Base-by-base conservation (phyloP, 257 asterid species). In the Solanum tarijense region DNA sequence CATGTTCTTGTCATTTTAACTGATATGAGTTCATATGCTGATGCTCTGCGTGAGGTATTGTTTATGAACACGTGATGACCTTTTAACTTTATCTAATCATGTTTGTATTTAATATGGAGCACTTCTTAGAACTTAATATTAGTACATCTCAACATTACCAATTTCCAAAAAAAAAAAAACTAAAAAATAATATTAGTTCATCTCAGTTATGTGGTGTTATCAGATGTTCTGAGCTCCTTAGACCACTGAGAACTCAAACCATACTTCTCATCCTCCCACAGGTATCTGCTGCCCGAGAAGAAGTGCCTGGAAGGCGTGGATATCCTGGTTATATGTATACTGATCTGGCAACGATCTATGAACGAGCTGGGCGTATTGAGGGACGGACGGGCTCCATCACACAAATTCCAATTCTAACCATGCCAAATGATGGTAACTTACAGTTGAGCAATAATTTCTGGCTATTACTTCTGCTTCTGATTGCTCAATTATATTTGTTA, bases 231-330 rank as follows among this genome's bases (percentile, higher is more conserved):
- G 39, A 58, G 39, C 55, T 72, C 5, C 78, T 76, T 79, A 38
- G 68, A 43, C 34, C 79, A 43, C 82, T 85, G 36, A 60, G 83
- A 83, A 23, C 46, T 85, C n/a, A 60, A 72, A 86, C 83, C 65
- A 21, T 78, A 76, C 46, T 82, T 89, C 55, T 39, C 48, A 81
- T 88, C 73, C 74, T 76, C 78, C 71, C 69, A 65, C 91, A 96
- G 99, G 99, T 96, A 82, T 96, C 99, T 92, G 99, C 99, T 90
- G 99, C 99, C 82, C 94, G 99, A 87, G 99, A 96, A 89, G 99
- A 96, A 92, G 99, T 96, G 72, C 99, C 99, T 87, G 99, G 99
- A 92, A 92, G 99, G 88, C 98, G 98, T 92, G 98, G 98, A 41
- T 94, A 95, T 90, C 98, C 98, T 66, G 98, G 98, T 87, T 95